Conservation (phyloP, 306 rosid species). For the Calophaca sinica region DNA sequence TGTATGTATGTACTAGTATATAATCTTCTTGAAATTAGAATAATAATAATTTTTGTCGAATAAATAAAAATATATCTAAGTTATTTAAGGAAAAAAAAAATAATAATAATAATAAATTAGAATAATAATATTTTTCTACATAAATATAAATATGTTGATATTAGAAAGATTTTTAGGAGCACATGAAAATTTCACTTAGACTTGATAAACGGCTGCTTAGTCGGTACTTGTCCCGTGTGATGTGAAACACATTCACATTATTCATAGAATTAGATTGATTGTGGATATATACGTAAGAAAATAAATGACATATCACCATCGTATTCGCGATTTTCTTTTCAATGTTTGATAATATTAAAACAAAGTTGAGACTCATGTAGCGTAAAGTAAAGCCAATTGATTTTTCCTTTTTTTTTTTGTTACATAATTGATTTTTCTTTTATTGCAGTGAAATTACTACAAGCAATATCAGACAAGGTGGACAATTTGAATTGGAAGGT, state of each 20-base stretch:
- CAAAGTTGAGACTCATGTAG: background rate
- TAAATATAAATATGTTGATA: too few species aligned
- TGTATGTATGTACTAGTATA: too few species aligned
- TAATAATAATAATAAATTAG: too few species aligned
- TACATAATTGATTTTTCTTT: background rate
- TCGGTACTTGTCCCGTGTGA: constrained; percentile 5
- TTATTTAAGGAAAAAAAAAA: too few species aligned
- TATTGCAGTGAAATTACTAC: constrained; percentile 56
- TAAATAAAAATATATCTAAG: too few species aligned
- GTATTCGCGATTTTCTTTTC: too few species aligned
- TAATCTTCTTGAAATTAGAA: too few species aligned
- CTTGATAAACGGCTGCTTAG: background rate
- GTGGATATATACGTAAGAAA: too few species aligned
- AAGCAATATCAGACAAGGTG: constrained; percentile 62
- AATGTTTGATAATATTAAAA: background rate
- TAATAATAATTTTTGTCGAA: too few species aligned
- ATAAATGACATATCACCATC: too few species aligned
- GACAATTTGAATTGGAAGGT: constrained; percentile 58
- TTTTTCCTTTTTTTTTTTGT: background rate
- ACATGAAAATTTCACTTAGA: background rate
- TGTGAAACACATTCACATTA: background rate
- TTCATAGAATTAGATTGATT: background rate
- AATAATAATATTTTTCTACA: too few species aligned
- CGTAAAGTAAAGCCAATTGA: background rate
- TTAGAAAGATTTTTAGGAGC: background rate